A percentile compares a stretch with the other conserved stretches of the same genome.
Evolutionary conservation across 108 stramenopile genomes (phyloP).

Genomic region (Cyclotella baltica): DNA sequence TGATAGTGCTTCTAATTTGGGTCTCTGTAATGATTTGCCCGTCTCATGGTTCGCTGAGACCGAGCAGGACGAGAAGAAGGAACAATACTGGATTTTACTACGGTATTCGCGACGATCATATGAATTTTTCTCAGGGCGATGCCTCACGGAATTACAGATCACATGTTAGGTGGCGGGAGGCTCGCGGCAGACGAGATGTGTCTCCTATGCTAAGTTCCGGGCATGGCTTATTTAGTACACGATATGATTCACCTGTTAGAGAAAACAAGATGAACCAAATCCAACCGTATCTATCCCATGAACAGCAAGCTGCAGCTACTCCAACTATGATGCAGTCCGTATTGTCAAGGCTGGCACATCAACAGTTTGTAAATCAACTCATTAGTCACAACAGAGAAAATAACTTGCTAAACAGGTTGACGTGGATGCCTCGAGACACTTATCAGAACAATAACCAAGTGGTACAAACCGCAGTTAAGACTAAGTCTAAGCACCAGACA

Average conservation of each 20-base stretch:
- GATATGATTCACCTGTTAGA: no score
- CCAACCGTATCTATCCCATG: no score
- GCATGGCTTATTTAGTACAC: no score
- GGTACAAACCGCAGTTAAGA: neutral
- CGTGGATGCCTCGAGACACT: neutral
- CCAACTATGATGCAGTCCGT: neutral
- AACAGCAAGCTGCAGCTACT: neutral
- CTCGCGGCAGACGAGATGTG: neutral
- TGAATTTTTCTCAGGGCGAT: neutral
- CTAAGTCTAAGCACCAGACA: neutral
- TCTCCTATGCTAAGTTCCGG: no score
- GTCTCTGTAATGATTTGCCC: neutral
- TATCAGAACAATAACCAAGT: neutral
- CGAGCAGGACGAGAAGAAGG: constrained; percentile 17
- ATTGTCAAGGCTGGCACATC: neutral
- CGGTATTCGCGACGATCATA: constrained; percentile 50
- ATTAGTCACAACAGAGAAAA: neutral
- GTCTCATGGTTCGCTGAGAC: neutral
- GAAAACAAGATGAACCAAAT: no score
- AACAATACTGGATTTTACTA: constrained; percentile 59
- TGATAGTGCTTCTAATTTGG: neutral
- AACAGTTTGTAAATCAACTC: neutral
- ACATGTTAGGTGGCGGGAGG: neutral
- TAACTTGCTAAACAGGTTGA: neutral
- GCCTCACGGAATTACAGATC: neutral